Evolutionary conservation across 2,329 filamentous ascomycete genomes (phyloP).

Genomic region (Monascus ruber): DNA sequence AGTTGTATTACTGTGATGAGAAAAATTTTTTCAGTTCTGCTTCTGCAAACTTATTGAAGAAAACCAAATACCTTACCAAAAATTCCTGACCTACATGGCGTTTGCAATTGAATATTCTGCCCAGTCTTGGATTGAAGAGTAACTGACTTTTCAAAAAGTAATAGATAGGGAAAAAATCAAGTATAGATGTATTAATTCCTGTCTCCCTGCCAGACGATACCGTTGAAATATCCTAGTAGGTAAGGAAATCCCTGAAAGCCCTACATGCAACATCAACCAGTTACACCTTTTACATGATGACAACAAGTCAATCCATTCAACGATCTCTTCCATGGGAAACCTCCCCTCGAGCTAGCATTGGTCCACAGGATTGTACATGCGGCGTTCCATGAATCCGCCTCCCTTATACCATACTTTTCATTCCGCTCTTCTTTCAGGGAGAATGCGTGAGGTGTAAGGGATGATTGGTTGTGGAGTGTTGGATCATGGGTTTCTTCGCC

Average conservation of each 20-base stretch:
- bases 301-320: constrained; percentile 55
- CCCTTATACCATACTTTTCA: constrained; percentile 35
- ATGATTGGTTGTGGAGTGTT: constrained; percentile 36
- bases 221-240: background rate
- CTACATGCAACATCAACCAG: no score
- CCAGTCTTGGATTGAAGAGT: background rate
- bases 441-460: constrained; percentile 8
- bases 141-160: no score
- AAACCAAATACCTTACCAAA: constrained; percentile 48
- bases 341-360: constrained; percentile 23
- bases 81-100: constrained; percentile 32
- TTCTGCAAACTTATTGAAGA: constrained; percentile 50
- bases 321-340: constrained; percentile 33
- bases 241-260: background rate
- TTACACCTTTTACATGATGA: constrained; percentile 37
- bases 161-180: no score
- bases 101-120: constrained; percentile 1
- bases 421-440: constrained; percentile 6
- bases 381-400: constrained; percentile 15
- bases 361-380: constrained; percentile 7
- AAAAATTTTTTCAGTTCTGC: constrained; percentile 49
- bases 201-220: background rate
- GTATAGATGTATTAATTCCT: background rate
- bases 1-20: constrained; percentile 33
- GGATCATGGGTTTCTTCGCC: constrained; percentile 15